Evolutionary conservation across 768 basidiomycete species (phyloP), one percentile per base, ranked within the genome.

Genomic region (Sistotremastrum suecicum): DNA sequence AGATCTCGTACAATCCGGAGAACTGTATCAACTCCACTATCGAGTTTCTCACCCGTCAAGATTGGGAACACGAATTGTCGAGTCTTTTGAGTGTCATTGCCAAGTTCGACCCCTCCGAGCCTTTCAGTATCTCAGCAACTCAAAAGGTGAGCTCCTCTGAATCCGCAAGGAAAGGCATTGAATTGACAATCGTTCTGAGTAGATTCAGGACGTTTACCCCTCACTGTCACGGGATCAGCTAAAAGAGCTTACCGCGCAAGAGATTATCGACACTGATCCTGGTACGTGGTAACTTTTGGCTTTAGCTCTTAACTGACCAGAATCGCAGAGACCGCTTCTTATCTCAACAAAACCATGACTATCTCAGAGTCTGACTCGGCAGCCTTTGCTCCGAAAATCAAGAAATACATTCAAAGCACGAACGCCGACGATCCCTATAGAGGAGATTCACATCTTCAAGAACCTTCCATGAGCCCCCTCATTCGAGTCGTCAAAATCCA

Each of bases 191-290:
- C 30, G 5, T 34, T 37, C 7, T 36, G 39, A 31, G 37, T 36
- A 78, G 76, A 72, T 78, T 2, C 74, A 78, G 52, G 76, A 75
- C 0, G 75, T 79, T 1, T 78, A 78, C 55, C 77, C 78, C 1
- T 60, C 60, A 8, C 63, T 78, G 4, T 53, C 60, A 3, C 68
- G 68, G 46, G 74, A 78, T 42, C 57, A 60, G 43, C 58, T 80
- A 4, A 65, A 67, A 1, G 61, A 55, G 3, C 69, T 79, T 72
- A 60, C 66, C 2, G 62, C 66, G 3, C 69, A 76, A 39, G 62
- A 76, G 41, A 72, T 80, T 38, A 63, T 79, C 34, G 59, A 56
- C 5, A 61, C 60, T 34, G 74, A 78, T 53, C 63, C 56, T 7
- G 63, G 76, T 74, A 49, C 32, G 69, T 1, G n/a, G 28, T 50